A percentile compares a stretch with the other conserved stretches of the same genome.
Evolutionary conservation across 2,329 filamentous ascomycete species (phyloP).

Genomic region (Aspergillus quadrilineatus): DNA sequence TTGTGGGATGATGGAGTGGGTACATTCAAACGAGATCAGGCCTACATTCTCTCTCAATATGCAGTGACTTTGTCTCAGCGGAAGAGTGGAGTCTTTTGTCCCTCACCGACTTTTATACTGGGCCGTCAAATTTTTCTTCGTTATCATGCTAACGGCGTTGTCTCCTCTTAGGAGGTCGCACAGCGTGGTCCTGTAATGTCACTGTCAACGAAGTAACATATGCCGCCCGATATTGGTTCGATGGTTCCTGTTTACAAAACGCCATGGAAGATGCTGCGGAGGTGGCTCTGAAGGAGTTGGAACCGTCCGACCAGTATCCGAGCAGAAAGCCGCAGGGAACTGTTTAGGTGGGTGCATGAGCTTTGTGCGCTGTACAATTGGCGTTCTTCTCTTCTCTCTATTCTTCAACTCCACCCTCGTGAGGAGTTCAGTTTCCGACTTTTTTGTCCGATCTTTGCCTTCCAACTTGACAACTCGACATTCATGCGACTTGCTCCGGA

Average conservation of each 20-base stretch:
- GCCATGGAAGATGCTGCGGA: constrained; percentile 91
- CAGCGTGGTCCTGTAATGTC: constrained; percentile 83
- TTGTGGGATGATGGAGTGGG: background rate
- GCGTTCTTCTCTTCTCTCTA: constrained; percentile 4
- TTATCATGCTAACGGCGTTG: constrained; percentile 24
- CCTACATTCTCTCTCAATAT: background rate
- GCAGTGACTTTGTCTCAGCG: constrained; percentile 16
- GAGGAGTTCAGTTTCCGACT: background rate
- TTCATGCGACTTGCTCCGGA: constrained; percentile 22
- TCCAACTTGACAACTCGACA: constrained; percentile 7
- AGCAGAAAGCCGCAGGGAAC: constrained; percentile 10
- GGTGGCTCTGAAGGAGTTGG: constrained; percentile 55
- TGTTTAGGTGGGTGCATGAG: constrained; percentile 1
- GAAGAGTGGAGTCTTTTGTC: constrained; percentile 28
- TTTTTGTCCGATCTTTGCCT: background rate
- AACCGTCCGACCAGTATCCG: constrained; percentile 12
- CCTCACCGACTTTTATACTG: constrained; percentile 37
- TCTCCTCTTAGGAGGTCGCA: constrained; percentile 68
- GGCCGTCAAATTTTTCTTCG: constrained; percentile 21
- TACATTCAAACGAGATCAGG: constrained; percentile 4
- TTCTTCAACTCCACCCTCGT: background rate
- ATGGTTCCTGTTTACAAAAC: constrained; percentile 82
- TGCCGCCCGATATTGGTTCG: constrained; percentile 85
- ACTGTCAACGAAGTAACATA: constrained; percentile 65
- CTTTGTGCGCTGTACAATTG: constrained; percentile 9